Percentiles rank a stretch among this genome's conserved stretches.
These are phyloP conservation scores for Fusarium haematococcum DNA, from an alignment of 2,329 filamentous ascomycete genomes.

Conservation along the genomic window DNA sequence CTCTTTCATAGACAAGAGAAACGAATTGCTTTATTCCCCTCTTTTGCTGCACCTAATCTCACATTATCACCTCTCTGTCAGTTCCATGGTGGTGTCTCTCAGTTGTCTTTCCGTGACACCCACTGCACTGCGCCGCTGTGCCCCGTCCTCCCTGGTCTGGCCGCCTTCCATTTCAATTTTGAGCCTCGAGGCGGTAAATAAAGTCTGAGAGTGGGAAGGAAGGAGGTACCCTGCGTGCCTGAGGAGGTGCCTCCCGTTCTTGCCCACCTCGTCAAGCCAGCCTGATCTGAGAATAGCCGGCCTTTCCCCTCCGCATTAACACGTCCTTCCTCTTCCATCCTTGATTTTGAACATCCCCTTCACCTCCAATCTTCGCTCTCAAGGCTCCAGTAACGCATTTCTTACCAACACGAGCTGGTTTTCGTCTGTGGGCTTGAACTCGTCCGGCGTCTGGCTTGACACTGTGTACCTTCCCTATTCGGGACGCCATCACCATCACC, in stretches of 20 bases:
- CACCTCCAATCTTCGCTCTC: not conserved
- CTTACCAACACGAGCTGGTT: slow-evolving; percentile 12
- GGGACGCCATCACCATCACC: slow-evolving; percentile 27
- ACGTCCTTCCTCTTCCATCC: not conserved
- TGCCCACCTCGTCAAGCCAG: not conserved
- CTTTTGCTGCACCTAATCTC: slow-evolving; percentile 18
- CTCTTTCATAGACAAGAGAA: not conserved
- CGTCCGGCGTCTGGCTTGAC: slow-evolving; percentile 15
- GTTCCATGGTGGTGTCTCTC: slow-evolving; percentile 8
- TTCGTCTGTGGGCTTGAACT: not conserved
- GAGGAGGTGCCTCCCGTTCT: not conserved
- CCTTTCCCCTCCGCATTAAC: not conserved
- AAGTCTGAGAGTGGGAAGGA: not conserved
- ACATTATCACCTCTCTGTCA: not conserved
- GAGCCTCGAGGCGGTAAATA: slow-evolving; percentile 1
- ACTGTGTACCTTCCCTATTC: slow-evolving; percentile 25
- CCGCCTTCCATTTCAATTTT: not conserved
- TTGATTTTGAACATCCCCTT: not conserved
- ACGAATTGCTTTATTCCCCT: slow-evolving; percentile 1
- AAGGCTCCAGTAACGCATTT: not conserved
- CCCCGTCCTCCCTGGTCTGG: not conserved
- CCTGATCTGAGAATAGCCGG: slow-evolving; percentile 2
- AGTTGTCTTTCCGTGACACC: slow-evolving; percentile 15
- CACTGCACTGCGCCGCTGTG: slow-evolving; percentile 2
- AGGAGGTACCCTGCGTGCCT: slow-evolving; percentile 1